Percentiles rank a stretch among this genome's conserved stretches.
phyloP scores from a whole-genome alignment of 2,329 filamentous ascomycete genomes.

The Talaromyces sp. region DNA sequence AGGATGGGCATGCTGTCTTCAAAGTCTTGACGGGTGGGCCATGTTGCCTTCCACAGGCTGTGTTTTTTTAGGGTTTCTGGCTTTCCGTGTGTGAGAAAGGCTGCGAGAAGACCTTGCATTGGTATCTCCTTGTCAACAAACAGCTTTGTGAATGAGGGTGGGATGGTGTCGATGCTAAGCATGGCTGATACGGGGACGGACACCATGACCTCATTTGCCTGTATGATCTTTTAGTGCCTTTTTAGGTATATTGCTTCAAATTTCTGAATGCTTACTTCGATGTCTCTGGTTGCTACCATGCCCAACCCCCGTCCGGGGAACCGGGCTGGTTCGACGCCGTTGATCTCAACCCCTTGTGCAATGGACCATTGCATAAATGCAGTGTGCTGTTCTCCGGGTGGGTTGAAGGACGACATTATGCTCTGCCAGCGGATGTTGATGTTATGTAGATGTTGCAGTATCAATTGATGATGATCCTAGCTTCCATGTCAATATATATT shows the following conservation, averaged over 20 bases:
- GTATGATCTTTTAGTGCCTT: not conserved
- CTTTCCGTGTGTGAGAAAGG: slow-evolving; percentile 53
- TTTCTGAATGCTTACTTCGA: slow-evolving; percentile 50
- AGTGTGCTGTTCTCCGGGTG: slow-evolving; percentile 35
- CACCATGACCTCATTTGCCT: slow-evolving; percentile 59
- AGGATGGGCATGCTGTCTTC: slow-evolving; percentile 52
- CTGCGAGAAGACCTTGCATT: slow-evolving; percentile 69
- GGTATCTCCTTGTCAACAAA: slow-evolving; percentile 51
- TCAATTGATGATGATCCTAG: not conserved
- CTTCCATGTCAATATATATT: not conserved
- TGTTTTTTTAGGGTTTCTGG: slow-evolving; percentile 45
- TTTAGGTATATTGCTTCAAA: not conserved
- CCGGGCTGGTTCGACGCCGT: slow-evolving; percentile 60
- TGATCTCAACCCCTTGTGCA: slow-evolving; percentile 59
- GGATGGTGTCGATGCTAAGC: slow-evolving; percentile 59
- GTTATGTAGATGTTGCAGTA: not conserved
- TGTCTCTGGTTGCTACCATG: slow-evolving; percentile 62
- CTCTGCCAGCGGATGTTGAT: not conserved
- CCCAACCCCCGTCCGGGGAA: slow-evolving; percentile 73
- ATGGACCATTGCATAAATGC: slow-evolving; percentile 65
- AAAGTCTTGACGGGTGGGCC: slow-evolving; percentile 61
- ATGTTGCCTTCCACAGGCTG: slow-evolving; percentile 59
- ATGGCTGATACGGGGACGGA: slow-evolving; percentile 61
- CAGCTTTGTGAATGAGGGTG: slow-evolving; percentile 46
- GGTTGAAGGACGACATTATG: slow-evolving; percentile 3